Evolutionary conservation across 2,329 filamentous ascomycete genomes (phyloP).

Genomic region (Periconia sp.): DNA sequence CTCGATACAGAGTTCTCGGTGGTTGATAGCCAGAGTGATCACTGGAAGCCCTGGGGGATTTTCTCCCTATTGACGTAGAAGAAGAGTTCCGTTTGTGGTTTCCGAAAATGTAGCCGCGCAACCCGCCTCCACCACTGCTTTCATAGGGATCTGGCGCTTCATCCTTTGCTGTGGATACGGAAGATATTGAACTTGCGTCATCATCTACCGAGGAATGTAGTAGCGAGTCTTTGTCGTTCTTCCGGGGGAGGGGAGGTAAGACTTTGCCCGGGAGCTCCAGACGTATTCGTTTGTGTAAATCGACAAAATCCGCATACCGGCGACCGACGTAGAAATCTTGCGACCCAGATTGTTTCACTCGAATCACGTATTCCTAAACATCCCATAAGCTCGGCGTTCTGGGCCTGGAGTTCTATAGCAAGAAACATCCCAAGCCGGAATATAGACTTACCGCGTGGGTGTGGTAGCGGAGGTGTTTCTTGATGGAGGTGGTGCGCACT

Average conservation of each 20-base stretch:
- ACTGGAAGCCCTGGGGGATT: conserved; percentile 36
- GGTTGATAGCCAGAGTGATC: conserved; percentile 33
- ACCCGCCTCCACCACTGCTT: conserved; percentile 37
- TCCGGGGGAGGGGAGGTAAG: conserved; percentile 81
- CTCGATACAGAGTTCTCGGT: conserved; percentile 71
- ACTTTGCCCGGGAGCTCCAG: conserved; percentile 89
- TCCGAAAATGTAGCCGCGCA: conserved; percentile 48
- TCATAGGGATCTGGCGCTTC: conserved; percentile 42
- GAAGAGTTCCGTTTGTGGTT: conserved; percentile 47
- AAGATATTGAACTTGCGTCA: conserved; percentile 79
- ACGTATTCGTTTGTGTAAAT: conserved; percentile 75
- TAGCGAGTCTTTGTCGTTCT: conserved; percentile 81
- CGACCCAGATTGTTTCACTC: conserved; percentile 77
- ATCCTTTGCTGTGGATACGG: conserved; percentile 67
- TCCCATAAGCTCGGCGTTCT: conserved; percentile 4
- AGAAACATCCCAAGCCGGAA: no score
- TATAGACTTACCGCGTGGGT: conserved; percentile 74
- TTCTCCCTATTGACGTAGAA: conserved; percentile 38
- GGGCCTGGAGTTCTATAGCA: background rate
- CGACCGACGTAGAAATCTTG: conserved; percentile 78
- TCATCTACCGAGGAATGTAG: conserved; percentile 60
- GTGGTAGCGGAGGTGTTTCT: conserved; percentile 85
- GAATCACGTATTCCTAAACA: conserved; percentile 80
- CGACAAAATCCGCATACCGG: conserved; percentile 84
- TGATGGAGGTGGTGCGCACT: conserved; percentile 77